A percentile compares a stretch with the other conserved stretches of the same genome.
phyloP scores from a whole-genome alignment of 164 flowering plant species.

The Akebia trifoliata region DNA sequence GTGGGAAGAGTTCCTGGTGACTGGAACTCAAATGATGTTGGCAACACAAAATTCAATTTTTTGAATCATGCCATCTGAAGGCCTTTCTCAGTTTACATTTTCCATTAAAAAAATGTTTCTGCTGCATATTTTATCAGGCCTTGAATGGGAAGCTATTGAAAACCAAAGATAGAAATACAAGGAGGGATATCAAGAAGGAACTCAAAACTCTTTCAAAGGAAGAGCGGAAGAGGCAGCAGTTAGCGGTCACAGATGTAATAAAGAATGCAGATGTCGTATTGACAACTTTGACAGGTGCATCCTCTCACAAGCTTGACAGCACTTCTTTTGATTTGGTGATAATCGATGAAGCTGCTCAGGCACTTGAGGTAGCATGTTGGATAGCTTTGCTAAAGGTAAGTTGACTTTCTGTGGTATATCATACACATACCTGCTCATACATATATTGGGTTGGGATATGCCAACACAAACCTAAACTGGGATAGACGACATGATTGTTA shows the following conservation, averaged over 20 bases:
- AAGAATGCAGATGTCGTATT: conserved; percentile 80
- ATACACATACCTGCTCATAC: too few relatives aligned
- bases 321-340: conserved; percentile 84
- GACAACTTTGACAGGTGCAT: conserved; percentile 93
- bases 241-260: conserved; percentile 89
- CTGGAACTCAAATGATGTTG: too few relatives aligned
- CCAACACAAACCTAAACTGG: neutral
- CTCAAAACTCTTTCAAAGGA: conserved; percentile 87
- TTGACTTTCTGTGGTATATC: neutral
- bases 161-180: conserved; percentile 74
- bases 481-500: too few relatives aligned
- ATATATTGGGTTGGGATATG: neutral
- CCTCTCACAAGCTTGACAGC: conserved; percentile 58
- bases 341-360: conserved; percentile 99
- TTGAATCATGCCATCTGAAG: neutral
- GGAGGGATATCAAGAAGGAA: conserved; percentile 88
- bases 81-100: neutral
- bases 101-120: conserved; percentile 9
- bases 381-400: conserved; percentile 85
- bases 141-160: conserved; percentile 86
- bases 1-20: too few relatives aligned
- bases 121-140: conserved; percentile 39
- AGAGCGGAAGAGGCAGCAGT: conserved; percentile 94
- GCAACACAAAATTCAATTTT: neutral
- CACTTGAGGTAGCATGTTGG: conserved; percentile 98